Conservation (phyloP, 352 stramenopile species). For the Phytophthora vignae region DNA sequence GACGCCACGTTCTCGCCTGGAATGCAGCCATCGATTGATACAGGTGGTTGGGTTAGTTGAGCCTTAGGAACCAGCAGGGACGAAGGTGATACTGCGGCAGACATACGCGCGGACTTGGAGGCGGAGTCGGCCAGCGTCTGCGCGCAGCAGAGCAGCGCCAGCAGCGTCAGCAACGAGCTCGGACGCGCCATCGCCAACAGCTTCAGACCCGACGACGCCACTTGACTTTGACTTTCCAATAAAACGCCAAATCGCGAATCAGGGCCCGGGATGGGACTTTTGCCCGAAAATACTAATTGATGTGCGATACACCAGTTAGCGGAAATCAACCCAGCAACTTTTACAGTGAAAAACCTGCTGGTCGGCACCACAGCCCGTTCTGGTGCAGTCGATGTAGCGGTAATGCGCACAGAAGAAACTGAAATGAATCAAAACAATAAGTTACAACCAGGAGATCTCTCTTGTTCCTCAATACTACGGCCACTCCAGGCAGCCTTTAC, state of each 20-base stretch:
- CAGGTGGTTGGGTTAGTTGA: conserved; percentile 1
- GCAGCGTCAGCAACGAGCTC: conserved; percentile 20
- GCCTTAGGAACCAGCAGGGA: not conserved
- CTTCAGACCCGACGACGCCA: conserved; percentile 25
- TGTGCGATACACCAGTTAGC: conserved; percentile 5
- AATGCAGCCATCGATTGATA: conserved; percentile 4
- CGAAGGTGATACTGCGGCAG: not conserved
- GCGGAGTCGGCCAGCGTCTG: not conserved
- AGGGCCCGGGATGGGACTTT: conserved; percentile 4
- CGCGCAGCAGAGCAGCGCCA: conserved; percentile 27
- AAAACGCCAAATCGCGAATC: conserved; percentile 45
- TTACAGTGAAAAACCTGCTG: no score
- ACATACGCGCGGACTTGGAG: conserved; percentile 19
- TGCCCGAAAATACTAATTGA: not conserved
- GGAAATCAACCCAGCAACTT: no score
- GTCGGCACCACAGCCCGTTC: no score
- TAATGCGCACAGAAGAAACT: no score
- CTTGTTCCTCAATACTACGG: no score
- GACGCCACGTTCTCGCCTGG: conserved; percentile 39
- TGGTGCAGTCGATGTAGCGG: no score
- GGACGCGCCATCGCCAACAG: conserved; percentile 43
- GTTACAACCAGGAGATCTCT: no score
- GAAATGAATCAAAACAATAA: no score
- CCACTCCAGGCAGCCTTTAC: no score
- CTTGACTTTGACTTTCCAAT: conserved; percentile 28